These are phyloP conservation scores for Melampsora americana DNA, from an alignment of 1,284 basidiomycete species.

Conservation along the genomic window DNA sequence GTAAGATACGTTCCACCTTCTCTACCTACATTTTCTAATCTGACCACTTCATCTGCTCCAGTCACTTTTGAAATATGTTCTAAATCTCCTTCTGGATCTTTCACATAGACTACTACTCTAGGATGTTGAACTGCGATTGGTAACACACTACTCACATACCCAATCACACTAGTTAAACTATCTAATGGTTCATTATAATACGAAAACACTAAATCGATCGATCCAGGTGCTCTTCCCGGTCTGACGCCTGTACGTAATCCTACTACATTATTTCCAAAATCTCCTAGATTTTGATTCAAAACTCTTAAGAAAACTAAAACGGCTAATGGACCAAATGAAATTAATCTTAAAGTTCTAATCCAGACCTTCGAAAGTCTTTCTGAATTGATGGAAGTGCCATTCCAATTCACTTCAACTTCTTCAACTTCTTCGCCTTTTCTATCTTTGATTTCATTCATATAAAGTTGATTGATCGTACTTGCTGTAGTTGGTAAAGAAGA, in stretches of 20 bases:
- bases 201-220: slow-evolving; percentile 61
- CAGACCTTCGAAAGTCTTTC: too few species aligned
- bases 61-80: slow-evolving; percentile 44
- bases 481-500: too few species aligned
- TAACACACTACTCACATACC: slow-evolving; percentile 43
- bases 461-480: too few species aligned
- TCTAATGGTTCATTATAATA: slow-evolving; percentile 50
- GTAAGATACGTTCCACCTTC: slow-evolving; percentile 54
- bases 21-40: slow-evolving; percentile 51
- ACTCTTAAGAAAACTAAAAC: slow-evolving; percentile 57
- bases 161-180: slow-evolving; percentile 47
- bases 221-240: slow-evolving; percentile 60
- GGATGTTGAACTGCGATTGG: slow-evolving; percentile 28
- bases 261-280: background rate
- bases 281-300: slow-evolving; percentile 46
- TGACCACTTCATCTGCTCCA: slow-evolving; percentile 51
- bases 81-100: slow-evolving; percentile 46
- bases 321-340: slow-evolving; percentile 53
- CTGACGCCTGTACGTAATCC: slow-evolving; percentile 53
- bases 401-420: too few species aligned
- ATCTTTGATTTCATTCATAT: too few species aligned
- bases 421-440: too few species aligned
- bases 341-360: slow-evolving; percentile 22
- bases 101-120: slow-evolving; percentile 51
- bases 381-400: too few species aligned